Base-by-base conservation (phyloP, 805 yeast species). In the Priceomyces medius region DNA sequence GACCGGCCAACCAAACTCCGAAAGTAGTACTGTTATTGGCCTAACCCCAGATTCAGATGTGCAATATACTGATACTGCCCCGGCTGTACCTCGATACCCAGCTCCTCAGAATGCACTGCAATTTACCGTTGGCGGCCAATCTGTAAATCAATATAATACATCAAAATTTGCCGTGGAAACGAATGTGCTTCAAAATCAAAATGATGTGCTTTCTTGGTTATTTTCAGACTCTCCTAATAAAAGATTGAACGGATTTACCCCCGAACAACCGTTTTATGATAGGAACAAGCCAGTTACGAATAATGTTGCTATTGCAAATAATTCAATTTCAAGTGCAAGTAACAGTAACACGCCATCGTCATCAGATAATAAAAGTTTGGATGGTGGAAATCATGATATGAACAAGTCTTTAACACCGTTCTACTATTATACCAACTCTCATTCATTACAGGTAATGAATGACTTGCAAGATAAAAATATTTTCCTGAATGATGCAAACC, bases 161-260 rank as follows among this genome's bases (percentile, higher is more conserved):
- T 6, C 29, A n/a, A 8, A n/a, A 9, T 7, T n/a, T 8, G 29
- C 14, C 10, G n/a, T 16, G 9, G 29, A 14, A 5, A n/a, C 29
- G 12, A 36, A 28, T 21, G 29, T 43, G 2, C 63, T 63, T 8
- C 71, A 64, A 21, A 50, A 58, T 6, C 71, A 65, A 34, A 63
- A 55, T 35, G 73, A 68, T 42, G 65, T 69, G 26, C 44, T 69
- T 6, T 61, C 69, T 18, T 68, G 74, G 74, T 49, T 69, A 8
- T 67, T 67, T 42, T 62, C 62, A 3, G 71, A 66, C 14, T 48
- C 59, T 8, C 53, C 58, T 5, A 54, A 55, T 7, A 35, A 38
- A 4, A 9, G 20, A 3, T 13, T 7, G 16, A 14, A 31, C 19
- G 34, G 18, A 4, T 6, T 8, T 8, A n/a, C 17, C 34, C 29